Conservation (phyloP, 2,329 filamentous ascomycete species). For the Hypoxylon rubiginosum region DNA sequence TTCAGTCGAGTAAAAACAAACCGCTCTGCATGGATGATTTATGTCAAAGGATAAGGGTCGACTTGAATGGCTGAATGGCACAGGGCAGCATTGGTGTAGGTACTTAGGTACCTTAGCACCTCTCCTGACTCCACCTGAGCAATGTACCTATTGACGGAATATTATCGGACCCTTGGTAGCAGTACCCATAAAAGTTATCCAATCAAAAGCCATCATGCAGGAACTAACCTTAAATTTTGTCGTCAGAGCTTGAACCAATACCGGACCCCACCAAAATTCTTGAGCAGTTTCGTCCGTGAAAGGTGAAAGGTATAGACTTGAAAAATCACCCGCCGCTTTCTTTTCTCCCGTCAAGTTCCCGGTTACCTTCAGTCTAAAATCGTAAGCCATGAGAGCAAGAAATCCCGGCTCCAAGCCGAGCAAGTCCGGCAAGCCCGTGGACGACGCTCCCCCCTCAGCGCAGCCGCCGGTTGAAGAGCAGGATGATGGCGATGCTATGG, state of each 20-base stretch:
- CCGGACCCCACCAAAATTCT: constrained; percentile 37
- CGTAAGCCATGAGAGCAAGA: constrained; percentile 43
- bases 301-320: background rate
- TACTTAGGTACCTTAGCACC: background rate
- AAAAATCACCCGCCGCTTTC: background rate
- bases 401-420: constrained; percentile 38
- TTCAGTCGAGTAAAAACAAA: too few relatives aligned
- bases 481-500: constrained; percentile 50
- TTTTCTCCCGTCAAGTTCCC: background rate
- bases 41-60: too few relatives aligned
- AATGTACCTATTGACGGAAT: constrained; percentile 16
- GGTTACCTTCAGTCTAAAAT: background rate
- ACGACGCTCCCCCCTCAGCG: constrained; percentile 47
- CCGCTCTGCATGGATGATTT: too few relatives aligned
- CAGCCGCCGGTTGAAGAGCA: constrained; percentile 47
- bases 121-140: too few relatives aligned
- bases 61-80: too few relatives aligned
- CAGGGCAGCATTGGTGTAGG: background rate
- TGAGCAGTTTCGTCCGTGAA: constrained; percentile 18
- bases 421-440: constrained; percentile 46
- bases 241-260: constrained; percentile 22
- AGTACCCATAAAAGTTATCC: background rate
- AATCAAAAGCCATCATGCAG: constrained; percentile 15
- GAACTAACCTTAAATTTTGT: constrained; percentile 32
- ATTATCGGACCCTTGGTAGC: constrained; percentile 25